These are phyloP conservation scores for Plasmodium gaboni DNA, from an alignment of 169 alveolate genomes.

Conservation along the genomic window DNA sequence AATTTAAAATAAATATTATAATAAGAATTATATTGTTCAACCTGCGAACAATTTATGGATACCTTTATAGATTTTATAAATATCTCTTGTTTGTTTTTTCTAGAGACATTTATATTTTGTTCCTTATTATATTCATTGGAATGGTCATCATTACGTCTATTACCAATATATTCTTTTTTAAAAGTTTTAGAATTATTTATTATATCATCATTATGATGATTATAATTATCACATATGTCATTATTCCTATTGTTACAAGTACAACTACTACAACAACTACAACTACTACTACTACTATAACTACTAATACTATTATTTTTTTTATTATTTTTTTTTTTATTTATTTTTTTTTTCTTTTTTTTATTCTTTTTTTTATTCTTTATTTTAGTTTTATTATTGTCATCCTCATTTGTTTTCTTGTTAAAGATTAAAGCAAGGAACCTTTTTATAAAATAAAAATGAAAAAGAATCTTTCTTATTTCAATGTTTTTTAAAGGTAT, in stretches of 20 bases:
- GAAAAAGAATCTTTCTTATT: slow-evolving; percentile 24
- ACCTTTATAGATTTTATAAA: slow-evolving; percentile 19
- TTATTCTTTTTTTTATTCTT: background rate
- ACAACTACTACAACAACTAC: too few species aligned
- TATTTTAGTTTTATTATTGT: background rate
- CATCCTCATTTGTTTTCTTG: background rate
- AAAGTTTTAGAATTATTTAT: too few species aligned
- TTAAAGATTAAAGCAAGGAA: slow-evolving; percentile 4
- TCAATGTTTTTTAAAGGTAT: slow-evolving; percentile 39
- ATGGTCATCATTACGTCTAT: too few species aligned
- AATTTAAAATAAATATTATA: slow-evolving; percentile 26
- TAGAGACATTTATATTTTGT: too few species aligned
- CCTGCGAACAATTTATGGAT: slow-evolving; percentile 13
- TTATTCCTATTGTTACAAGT: too few species aligned
- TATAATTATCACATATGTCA: too few species aligned
- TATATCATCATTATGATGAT: too few species aligned
- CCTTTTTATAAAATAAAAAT: slow-evolving; percentile 26
- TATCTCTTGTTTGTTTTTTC: background rate
- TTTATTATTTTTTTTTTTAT: background rate
- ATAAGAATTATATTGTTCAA: slow-evolving; percentile 23
- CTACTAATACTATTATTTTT: too few species aligned
- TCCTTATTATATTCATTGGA: too few species aligned
- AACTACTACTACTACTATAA: too few species aligned
- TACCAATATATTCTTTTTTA: too few species aligned
- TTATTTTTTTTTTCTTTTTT: slow-evolving; percentile 6